A percentile compares a stretch with the other conserved stretches of the same genome.
phyloP scores from a whole-genome alignment of 768 basidiomycete genomes.

The Tricholoma sp. region DNA sequence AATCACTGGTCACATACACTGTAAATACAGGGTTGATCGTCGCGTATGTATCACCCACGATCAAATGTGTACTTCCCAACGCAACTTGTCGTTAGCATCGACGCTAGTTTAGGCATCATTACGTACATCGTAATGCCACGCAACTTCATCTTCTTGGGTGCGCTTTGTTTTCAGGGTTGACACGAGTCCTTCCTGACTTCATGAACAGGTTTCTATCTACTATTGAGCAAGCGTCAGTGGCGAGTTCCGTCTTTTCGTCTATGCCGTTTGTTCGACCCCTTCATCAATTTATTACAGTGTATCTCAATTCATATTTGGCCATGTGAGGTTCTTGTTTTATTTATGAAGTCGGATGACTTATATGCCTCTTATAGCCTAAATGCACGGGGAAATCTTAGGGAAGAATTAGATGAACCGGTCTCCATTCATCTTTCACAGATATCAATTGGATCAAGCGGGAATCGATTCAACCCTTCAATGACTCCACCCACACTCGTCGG shows the following conservation, averaged over 20 bases:
- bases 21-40: constrained; percentile 50
- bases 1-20: constrained; percentile 43
- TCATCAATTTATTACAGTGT: constrained; percentile 46
- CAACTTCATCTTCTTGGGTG: constrained; percentile 49
- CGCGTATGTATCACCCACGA: constrained; percentile 27
- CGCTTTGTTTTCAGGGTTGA: constrained; percentile 4
- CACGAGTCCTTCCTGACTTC: background rate
- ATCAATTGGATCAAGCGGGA: constrained; percentile 11
- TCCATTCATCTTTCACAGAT: constrained; percentile 42
- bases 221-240: constrained; percentile 46
- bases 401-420: constrained; percentile 26
- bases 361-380: constrained; percentile 33
- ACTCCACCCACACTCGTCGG: background rate
- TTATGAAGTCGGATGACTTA: background rate
- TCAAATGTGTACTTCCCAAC: background rate
- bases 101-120: constrained; percentile 41
- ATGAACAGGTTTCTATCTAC: constrained; percentile 40
- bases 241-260: background rate
- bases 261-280: background rate
- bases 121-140: constrained; percentile 46
- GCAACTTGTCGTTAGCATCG: constrained; percentile 28
- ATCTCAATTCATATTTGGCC: constrained; percentile 53
- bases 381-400: constrained; percentile 36
- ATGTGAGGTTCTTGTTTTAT: constrained; percentile 17
- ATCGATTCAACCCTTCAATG: background rate